Evolutionary conservation across 305 asterid genomes (phyloP).

Genomic region (Rubia tinctorum): DNA sequence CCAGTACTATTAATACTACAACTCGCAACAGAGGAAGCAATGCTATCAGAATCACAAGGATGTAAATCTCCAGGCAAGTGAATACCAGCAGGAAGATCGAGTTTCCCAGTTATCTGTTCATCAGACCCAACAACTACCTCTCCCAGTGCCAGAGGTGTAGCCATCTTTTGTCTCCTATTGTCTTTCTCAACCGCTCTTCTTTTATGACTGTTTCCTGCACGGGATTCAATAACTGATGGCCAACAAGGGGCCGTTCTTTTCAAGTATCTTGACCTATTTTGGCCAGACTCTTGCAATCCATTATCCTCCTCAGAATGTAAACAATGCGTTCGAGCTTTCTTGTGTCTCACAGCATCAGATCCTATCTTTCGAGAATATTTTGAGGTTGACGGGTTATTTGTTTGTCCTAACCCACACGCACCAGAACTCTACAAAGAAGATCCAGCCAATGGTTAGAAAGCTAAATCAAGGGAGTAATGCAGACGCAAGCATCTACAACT

Average conservation of each 20-base stretch:
- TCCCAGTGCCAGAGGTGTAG: slow-evolving; percentile 30
- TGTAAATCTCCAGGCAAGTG: slow-evolving; percentile 30
- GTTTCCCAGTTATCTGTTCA: slow-evolving; percentile 33
- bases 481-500: background rate
- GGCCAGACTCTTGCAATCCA: slow-evolving; percentile 33
- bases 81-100: slow-evolving; percentile 30
- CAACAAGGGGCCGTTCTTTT: slow-evolving; percentile 51
- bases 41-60: slow-evolving; percentile 35
- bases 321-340: slow-evolving; percentile 25
- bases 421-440: slow-evolving; percentile 43
- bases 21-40: slow-evolving; percentile 53
- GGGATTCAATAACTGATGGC: slow-evolving; percentile 43
- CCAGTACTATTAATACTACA: slow-evolving; percentile 37
- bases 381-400: slow-evolving; percentile 43
- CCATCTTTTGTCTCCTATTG: slow-evolving; percentile 31
- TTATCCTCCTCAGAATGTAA: slow-evolving; percentile 17
- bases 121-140: slow-evolving; percentile 64
- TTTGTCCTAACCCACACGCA: slow-evolving; percentile 35
- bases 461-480: slow-evolving; percentile 1
- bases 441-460: slow-evolving; percentile 22
- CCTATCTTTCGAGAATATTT: slow-evolving; percentile 31
- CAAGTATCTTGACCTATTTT: slow-evolving; percentile 40
- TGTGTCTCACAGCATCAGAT: slow-evolving; percentile 30
- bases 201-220: slow-evolving; percentile 35
- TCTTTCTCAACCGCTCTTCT: slow-evolving; percentile 45